phyloP scores from a whole-genome alignment of 2,329 filamentous ascomycete genomes.

The Plenodomus lindquistii region DNA sequence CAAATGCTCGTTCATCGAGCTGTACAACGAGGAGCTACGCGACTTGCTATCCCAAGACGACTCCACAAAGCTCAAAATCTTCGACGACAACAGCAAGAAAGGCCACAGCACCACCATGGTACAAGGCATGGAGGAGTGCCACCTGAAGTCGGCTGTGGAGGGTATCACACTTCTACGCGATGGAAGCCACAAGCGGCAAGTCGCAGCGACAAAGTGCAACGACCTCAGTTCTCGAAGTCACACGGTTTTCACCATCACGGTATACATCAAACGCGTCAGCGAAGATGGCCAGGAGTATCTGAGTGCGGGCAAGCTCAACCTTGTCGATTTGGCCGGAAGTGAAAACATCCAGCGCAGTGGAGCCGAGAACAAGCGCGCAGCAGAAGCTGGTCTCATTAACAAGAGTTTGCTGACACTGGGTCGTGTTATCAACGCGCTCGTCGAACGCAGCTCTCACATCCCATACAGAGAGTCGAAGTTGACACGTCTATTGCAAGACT shows the following conservation, averaged over 20 bases:
- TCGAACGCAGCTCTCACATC: conserved; percentile 87
- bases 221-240: conserved; percentile 96
- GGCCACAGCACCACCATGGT: conserved; percentile 85
- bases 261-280: conserved; percentile 79
- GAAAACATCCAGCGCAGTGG: conserved; percentile 98
- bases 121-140: conserved; percentile 96
- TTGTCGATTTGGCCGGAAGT: conserved; percentile 94
- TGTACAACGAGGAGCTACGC: conserved; percentile 96
- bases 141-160: conserved; percentile 81
- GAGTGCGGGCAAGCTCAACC: conserved; percentile 88
- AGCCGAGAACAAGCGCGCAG: conserved; percentile 95
- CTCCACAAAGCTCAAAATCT: conserved; percentile 87
- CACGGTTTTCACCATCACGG: conserved; percentile 95
- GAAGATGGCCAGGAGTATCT: conserved; percentile 89
- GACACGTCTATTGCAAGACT: conserved; percentile 92
- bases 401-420: conserved; percentile 94
- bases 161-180: conserved; percentile 87
- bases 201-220: conserved; percentile 99
- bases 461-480: conserved; percentile 95
- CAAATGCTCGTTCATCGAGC: conserved; percentile 97
- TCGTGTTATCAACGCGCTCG: conserved; percentile 94
- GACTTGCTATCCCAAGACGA: conserved; percentile 86
- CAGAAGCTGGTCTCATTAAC: conserved; percentile 96
- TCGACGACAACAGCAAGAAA: conserved; percentile 81
- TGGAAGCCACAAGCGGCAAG: conserved; percentile 91